phyloP scores from a whole-genome alignment of 139 green algal species.

The Chlorokybus atmophyticus region DNA sequence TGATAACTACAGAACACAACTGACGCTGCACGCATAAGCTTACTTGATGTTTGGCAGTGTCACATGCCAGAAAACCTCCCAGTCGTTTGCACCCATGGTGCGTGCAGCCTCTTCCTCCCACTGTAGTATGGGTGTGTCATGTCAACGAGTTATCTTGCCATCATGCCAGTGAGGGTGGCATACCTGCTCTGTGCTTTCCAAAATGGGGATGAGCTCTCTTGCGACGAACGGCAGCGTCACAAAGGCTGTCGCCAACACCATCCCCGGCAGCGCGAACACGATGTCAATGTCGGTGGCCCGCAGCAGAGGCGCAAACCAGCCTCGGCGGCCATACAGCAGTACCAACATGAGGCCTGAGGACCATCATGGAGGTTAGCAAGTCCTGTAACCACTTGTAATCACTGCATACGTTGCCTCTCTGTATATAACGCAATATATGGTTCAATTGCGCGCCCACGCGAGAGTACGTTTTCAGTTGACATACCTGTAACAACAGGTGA shows the following conservation, averaged over 20 bases:
- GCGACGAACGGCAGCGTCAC: slow-evolving; percentile 79
- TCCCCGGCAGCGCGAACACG: slow-evolving; percentile 75
- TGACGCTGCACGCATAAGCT: too few species aligned
- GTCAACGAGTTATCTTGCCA: background rate
- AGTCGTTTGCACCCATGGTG: slow-evolving; percentile 61
- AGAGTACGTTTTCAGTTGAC: too few species aligned
- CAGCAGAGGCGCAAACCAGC: slow-evolving; percentile 65
- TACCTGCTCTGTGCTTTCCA: slow-evolving; percentile 33
- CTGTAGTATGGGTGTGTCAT: slow-evolving; percentile 56
- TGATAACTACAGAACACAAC: too few species aligned
- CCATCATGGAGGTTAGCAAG: too few species aligned
- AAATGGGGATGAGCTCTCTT: slow-evolving; percentile 68
- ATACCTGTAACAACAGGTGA: slow-evolving; percentile 71
- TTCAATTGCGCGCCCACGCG: too few species aligned
- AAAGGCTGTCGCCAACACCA: slow-evolving; percentile 74
- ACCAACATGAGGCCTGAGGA: slow-evolving; percentile 79
- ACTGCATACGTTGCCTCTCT: too few species aligned
- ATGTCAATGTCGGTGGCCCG: slow-evolving; percentile 49
- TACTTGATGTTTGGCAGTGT: slow-evolving; percentile 81
- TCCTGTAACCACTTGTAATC: too few species aligned
- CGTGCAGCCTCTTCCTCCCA: slow-evolving; percentile 68
- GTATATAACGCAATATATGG: too few species aligned
- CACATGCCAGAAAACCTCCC: slow-evolving; percentile 76
- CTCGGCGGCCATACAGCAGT: slow-evolving; percentile 70
- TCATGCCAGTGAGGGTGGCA: background rate